Evolutionary conservation across 768 basidiomycete species (phyloP).

Genomic region (Hygrocybe coccinea): DNA sequence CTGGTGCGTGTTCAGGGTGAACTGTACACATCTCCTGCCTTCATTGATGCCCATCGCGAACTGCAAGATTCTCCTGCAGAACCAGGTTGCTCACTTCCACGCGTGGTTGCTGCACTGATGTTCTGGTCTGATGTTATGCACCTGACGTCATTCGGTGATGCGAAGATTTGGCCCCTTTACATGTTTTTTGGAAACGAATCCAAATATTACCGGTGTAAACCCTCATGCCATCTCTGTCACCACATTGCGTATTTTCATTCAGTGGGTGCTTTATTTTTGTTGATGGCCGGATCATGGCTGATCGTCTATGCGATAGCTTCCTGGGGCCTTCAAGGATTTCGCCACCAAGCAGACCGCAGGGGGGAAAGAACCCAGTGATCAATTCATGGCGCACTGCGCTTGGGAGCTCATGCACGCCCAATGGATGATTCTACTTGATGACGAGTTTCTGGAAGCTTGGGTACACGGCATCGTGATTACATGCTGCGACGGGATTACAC

Average conservation of each 20-base stretch:
- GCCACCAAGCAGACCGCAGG: slow-evolving; percentile 3
- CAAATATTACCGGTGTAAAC: slow-evolving; percentile 32
- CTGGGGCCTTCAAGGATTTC: slow-evolving; percentile 25
- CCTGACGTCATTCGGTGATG: slow-evolving; percentile 31
- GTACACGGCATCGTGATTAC: slow-evolving; percentile 26
- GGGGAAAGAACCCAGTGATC: slow-evolving; percentile 6
- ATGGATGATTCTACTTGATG: slow-evolving; percentile 13
- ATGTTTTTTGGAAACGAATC: slow-evolving; percentile 33
- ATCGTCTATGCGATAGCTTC: slow-evolving; percentile 21
- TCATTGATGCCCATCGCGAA: slow-evolving; percentile 5
- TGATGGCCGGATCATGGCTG: not conserved
- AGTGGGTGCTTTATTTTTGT: slow-evolving; percentile 15
- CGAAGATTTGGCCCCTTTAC: slow-evolving; percentile 39
- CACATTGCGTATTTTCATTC: slow-evolving; percentile 38
- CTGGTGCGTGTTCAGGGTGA: not conserved
- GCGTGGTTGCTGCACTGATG: not conserved
- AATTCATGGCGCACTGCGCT: slow-evolving; percentile 25
- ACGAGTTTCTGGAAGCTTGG: slow-evolving; percentile 24
- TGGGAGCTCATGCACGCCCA: slow-evolving; percentile 29
- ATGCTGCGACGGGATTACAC: slow-evolving; percentile 25
- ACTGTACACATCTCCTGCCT: not conserved
- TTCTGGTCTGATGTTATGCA: slow-evolving; percentile 31
- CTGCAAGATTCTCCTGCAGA: not conserved
- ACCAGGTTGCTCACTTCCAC: not conserved
- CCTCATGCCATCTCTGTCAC: slow-evolving; percentile 27